These are phyloP conservation scores for Porpolomopsis calyptriformis DNA, from an alignment of 768 basidiomycete genomes.

Conservation along the genomic window DNA sequence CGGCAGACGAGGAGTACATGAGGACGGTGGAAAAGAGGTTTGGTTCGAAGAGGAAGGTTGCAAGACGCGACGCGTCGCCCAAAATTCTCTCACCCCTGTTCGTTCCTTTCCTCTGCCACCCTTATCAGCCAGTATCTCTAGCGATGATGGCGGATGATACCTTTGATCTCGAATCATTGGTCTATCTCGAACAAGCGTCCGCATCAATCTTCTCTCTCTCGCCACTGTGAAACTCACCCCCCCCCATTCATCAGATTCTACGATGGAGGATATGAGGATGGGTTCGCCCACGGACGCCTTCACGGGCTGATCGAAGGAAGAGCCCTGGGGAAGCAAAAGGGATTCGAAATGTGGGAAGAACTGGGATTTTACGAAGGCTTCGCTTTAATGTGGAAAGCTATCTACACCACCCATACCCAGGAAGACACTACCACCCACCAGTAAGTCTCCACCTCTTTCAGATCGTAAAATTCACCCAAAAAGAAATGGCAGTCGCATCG, in stretches of 20 bases:
- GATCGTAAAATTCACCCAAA: neutral
- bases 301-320: slow-evolving; percentile 90
- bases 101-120: too few species aligned
- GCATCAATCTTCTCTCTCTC: slow-evolving; percentile 14
- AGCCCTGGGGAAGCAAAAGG: slow-evolving; percentile 79
- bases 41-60: neutral
- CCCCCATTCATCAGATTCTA: slow-evolving; percentile 53
- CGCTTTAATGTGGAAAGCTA: slow-evolving; percentile 56
- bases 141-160: slow-evolving; percentile 13
- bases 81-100: too few species aligned
- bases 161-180: slow-evolving; percentile 51
- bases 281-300: slow-evolving; percentile 74
- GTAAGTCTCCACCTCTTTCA: neutral
- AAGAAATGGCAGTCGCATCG: slow-evolving; percentile 35
- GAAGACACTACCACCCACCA: too few species aligned
- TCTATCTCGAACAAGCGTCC: slow-evolving; percentile 55
- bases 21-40: neutral
- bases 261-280: slow-evolving; percentile 63
- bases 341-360: slow-evolving; percentile 96
- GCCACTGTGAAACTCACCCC: slow-evolving; percentile 4
- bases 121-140: too few species aligned
- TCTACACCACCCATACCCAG: slow-evolving; percentile 18
- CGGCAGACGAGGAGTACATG: slow-evolving; percentile 58
- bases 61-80: slow-evolving; percentile 3
- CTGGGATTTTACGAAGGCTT: slow-evolving; percentile 89